Conservation (phyloP, 805 yeast genomes). For the Zygotorulaspora chibaensis region DNA sequence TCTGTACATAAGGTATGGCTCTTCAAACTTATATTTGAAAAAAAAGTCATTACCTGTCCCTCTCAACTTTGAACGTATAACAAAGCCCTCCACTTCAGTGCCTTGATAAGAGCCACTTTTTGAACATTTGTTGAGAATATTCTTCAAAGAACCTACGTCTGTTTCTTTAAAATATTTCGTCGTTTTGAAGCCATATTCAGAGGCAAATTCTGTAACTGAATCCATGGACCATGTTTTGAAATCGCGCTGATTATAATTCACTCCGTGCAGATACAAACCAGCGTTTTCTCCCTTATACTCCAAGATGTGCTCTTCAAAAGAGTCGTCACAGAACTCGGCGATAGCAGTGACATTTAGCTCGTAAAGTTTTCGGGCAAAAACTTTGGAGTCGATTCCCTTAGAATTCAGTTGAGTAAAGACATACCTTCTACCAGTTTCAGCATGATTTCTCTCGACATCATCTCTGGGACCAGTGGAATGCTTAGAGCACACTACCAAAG, state of each 20-base stretch:
- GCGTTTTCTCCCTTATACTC: constrained; percentile 61
- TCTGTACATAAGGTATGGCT: constrained; percentile 88
- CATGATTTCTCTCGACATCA: constrained; percentile 61
- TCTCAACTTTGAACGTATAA: constrained; percentile 56
- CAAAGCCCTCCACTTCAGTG: constrained; percentile 89
- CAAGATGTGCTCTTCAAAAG: constrained; percentile 88
- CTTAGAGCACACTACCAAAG: constrained; percentile 82
- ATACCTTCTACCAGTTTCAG: constrained; percentile 61
- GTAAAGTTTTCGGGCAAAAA: constrained; percentile 55
- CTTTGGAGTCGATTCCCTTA: constrained; percentile 38
- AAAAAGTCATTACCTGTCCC: constrained; percentile 40
- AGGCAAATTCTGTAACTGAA: constrained; percentile 56
- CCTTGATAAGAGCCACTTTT: constrained; percentile 67
- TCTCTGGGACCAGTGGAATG: constrained; percentile 74
- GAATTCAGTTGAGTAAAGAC: constrained; percentile 49
- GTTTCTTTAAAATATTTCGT: constrained; percentile 45
- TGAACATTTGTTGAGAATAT: constrained; percentile 53
- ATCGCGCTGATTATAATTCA: constrained; percentile 60
- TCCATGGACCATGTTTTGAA: constrained; percentile 65
- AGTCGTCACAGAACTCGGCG: constrained; percentile 88
- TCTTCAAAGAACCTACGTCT: constrained; percentile 40
- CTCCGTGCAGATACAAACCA: constrained; percentile 87
- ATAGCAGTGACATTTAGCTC: constrained; percentile 69
- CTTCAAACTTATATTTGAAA: constrained; percentile 91
- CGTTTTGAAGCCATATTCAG: constrained; percentile 63